Evolutionary conservation across 768 basidiomycete species (phyloP).

Genomic region (Cystobasidium ongulense): DNA sequence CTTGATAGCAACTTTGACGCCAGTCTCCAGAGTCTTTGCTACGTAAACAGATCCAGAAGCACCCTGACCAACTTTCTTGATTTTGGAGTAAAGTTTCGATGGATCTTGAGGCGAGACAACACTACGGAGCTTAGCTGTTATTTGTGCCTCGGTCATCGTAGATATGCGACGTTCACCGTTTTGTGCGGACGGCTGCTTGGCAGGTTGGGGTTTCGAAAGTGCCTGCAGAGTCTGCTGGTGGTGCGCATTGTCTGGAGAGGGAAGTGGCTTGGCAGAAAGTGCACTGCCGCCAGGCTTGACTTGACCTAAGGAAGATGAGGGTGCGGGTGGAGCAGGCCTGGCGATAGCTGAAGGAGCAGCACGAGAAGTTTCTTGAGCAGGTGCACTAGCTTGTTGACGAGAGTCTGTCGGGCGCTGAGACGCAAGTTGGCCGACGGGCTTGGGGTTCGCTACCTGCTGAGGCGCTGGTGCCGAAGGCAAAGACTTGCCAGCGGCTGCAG

Average conservation of each 20-base stretch:
- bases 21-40: constrained; percentile 80
- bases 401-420: neutral
- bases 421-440: neutral
- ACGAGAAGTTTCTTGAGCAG: neutral
- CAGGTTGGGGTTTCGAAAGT: constrained; percentile 53
- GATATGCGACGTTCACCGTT: constrained; percentile 72
- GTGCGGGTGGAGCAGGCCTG: neutral
- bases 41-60: constrained; percentile 98
- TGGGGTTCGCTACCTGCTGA: neutral
- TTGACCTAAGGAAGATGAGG: neutral
- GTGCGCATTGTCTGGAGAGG: neutral
- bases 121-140: constrained; percentile 89
- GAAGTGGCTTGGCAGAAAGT: constrained; percentile 7
- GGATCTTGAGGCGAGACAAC: constrained; percentile 84
- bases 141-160: constrained; percentile 93
- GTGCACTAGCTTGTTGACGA: neutral
- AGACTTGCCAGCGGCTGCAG: neutral
- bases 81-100: constrained; percentile 82
- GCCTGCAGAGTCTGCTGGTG: constrained; percentile 43
- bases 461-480: neutral
- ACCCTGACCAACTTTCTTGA: constrained; percentile 97
- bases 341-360: neutral
- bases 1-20: constrained; percentile 87
- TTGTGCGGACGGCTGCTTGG: constrained; percentile 28
- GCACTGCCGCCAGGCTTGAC: neutral